A percentile compares a stretch with the other conserved stretches of the same genome.
Evolutionary conservation across 306 rosid genomes (phyloP).

Genomic region (Medicago ruthenica): DNA sequence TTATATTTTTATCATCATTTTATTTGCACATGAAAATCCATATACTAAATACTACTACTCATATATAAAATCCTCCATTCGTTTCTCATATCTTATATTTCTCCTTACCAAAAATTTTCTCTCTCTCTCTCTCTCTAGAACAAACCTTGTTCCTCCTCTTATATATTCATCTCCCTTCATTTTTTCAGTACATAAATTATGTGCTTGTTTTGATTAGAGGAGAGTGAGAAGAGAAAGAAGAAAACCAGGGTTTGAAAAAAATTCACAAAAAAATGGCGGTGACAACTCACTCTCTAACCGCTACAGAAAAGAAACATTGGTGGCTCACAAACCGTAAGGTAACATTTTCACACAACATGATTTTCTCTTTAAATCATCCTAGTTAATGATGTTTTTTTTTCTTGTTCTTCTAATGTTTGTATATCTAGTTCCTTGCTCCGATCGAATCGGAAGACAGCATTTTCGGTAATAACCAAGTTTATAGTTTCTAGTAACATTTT

Average conservation of each 20-base stretch:
- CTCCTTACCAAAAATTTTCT: neutral
- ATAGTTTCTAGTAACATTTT: neutral
- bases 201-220: slow-evolving; percentile 42
- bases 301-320: slow-evolving; percentile 87
- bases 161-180: slow-evolving; percentile 38
- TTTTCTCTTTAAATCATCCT: neutral
- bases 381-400: neutral
- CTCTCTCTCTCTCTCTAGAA: neutral
- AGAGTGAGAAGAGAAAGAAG: slow-evolving; percentile 10
- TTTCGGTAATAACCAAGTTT: slow-evolving; percentile 14
- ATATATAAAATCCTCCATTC: slow-evolving; percentile 46
- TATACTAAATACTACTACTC: neutral
- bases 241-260: neutral
- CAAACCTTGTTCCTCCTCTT: neutral
- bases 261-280: slow-evolving; percentile 52
- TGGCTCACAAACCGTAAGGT: slow-evolving; percentile 94
- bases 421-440: neutral
- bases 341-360: neutral
- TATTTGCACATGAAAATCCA: slow-evolving; percentile 36
- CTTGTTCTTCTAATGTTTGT: neutral
- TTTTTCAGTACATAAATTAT: slow-evolving; percentile 41
- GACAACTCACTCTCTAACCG: slow-evolving; percentile 52
- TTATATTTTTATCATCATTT: neutral
- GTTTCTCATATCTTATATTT: slow-evolving; percentile 36
- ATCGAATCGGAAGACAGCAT: neutral